A percentile compares a stretch with the other conserved stretches of the same genome.
These are phyloP conservation scores for Ganoderma resinaceum DNA, from an alignment of 1,284 basidiomycete species.

Conservation along the genomic window DNA sequence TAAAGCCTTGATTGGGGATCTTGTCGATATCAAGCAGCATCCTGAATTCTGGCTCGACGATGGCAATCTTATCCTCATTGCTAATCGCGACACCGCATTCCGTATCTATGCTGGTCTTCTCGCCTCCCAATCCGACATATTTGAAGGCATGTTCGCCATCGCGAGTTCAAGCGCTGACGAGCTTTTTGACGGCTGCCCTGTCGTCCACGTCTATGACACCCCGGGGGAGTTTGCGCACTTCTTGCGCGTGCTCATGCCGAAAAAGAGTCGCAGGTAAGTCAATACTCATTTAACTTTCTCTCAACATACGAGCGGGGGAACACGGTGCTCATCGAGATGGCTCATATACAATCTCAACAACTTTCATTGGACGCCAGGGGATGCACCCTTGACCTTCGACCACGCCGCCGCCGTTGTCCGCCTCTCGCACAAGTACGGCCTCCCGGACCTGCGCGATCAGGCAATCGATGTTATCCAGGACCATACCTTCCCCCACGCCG, in stretches of 20 bases:
- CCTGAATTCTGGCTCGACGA: constrained; percentile 1
- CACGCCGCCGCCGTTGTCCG: constrained; percentile 3
- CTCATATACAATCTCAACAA: no score
- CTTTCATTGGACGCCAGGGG: background rate
- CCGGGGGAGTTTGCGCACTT: constrained; percentile 17
- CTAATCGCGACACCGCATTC: constrained; percentile 11
- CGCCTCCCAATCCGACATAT: constrained; percentile 24
- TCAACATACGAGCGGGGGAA: no score
- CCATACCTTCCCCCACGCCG: background rate
- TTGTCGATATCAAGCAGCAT: background rate
- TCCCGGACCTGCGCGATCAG: background rate
- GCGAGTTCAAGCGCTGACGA: constrained; percentile 22
- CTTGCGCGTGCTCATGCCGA: background rate
- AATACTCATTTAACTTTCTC: background rate
- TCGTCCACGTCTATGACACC: constrained; percentile 26
- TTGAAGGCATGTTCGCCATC: constrained; percentile 26
- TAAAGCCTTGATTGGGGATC: background rate
- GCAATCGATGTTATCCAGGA: background rate
- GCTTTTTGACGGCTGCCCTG: constrained; percentile 22
- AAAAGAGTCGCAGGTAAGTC: background rate
- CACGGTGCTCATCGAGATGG: background rate
- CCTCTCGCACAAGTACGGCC: constrained; percentile 3
- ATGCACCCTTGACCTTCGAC: background rate
- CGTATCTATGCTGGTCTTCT: constrained; percentile 27
- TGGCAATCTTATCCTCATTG: constrained; percentile 4